Base-by-base conservation (phyloP, 371 early-diverging fungal species). In the Mucor irregularis region DNA sequence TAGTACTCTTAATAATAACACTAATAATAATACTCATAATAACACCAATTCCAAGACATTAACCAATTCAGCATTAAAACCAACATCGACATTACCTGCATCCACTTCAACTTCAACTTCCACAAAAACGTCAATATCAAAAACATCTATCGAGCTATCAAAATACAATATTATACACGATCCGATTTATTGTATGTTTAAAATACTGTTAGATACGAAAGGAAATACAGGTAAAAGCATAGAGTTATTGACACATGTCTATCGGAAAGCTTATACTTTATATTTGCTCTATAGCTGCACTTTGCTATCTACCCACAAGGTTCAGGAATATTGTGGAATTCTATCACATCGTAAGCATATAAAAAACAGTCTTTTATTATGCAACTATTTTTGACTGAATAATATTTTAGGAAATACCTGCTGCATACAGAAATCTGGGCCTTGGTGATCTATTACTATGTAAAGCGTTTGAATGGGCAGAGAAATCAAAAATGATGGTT, bases 271-370 rank as follows among this genome's bases (percentile, higher is more conserved):
- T 10, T 22, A 5, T 8, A 25, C 4, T 13, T 14, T 14, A 24
- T 42, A 8, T 31, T 31, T 35, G 14, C 16, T 25, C 19, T 33
- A 43, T 49, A 61, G 66, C 66, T 57, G 66, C 66, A 34, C 53
- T 66, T 34, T 66, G 66, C 30, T 66, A 66, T 61, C 35, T 66
- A 39, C 66, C 66, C 5, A 66, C 66, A 22, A 30, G 58, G 42
- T 54, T 34, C 30, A 61, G 46, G 34, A 60, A 52, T 56, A 50
- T 61, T 16, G 40, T 64, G 40, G 64, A 64, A 58, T 64, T 64
- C 28, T 58, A 58, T 46, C 64, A 64, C 28, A 54, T 49, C 35
- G 64, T 64, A 49, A 64, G 40, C 11, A n/a, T 31, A 29, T 40
- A 39, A 37, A 29, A 48, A 47, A 31, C 26, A 33, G n/a, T 33